Evolutionary conservation across 768 basidiomycete species (phyloP).

Genomic region (Boletus rubescentipes): DNA sequence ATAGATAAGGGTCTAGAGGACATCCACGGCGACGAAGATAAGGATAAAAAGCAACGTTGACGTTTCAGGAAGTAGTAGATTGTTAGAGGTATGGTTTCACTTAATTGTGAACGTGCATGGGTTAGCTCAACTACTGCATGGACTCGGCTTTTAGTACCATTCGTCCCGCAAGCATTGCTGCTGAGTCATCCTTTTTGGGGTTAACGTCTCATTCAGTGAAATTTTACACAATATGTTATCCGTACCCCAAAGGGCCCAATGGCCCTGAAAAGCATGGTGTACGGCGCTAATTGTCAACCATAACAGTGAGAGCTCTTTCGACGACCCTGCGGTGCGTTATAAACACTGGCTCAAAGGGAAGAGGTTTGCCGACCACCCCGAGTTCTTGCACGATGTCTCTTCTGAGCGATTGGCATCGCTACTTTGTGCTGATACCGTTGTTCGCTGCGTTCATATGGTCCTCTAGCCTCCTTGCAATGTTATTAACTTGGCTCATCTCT

Average conservation of each 20-base stretch:
- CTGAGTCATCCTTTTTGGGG: not conserved
- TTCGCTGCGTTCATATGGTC: conserved; percentile 67
- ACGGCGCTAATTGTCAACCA: too few species aligned
- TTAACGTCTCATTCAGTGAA: too few species aligned
- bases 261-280: not conserved
- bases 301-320: too few species aligned
- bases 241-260: too few species aligned
- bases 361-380: not conserved
- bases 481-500: conserved; percentile 69
- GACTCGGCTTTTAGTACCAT: too few species aligned
- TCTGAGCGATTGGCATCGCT: conserved; percentile 43
- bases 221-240: too few species aligned
- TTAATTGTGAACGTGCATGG: too few species aligned
- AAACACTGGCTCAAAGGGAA: not conserved
- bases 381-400: conserved; percentile 13
- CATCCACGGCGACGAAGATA: conserved; percentile 1
- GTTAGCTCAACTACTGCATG: too few species aligned
- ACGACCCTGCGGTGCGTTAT: not conserved
- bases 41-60: conserved; percentile 23
- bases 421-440: conserved; percentile 64
- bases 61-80: not conserved
- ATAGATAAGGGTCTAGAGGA: not conserved
- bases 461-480: conserved; percentile 65
- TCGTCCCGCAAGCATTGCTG: not conserved
- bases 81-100: not conserved